Conservation (phyloP, 345 rosid species). For the Pseudoturritis turrita region DNA sequence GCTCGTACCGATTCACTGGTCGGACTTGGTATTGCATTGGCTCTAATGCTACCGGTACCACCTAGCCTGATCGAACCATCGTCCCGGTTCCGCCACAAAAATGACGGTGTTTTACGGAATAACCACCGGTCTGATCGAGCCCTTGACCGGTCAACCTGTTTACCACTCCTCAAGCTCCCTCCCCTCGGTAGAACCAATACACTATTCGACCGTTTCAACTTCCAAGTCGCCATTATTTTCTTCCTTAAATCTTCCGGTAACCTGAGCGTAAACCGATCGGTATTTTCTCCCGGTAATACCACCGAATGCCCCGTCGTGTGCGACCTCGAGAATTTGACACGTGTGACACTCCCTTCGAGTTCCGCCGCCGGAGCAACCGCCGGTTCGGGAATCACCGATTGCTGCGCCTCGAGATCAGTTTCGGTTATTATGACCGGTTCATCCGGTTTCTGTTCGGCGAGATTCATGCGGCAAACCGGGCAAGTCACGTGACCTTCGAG, state of each 20-base stretch:
- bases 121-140: slow-evolving; percentile 32
- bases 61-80: slow-evolving; percentile 30
- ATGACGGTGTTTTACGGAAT: slow-evolving; percentile 29
- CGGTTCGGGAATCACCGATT: slow-evolving; percentile 14
- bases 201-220: slow-evolving; percentile 63
- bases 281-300: slow-evolving; percentile 78
- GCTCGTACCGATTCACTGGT: slow-evolving; percentile 31
- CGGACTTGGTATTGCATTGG: slow-evolving; percentile 4
- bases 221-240: slow-evolving; percentile 54
- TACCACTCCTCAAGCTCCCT: slow-evolving; percentile 48
- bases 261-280: slow-evolving; percentile 73
- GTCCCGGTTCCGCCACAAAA: slow-evolving; percentile 27
- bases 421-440: neutral
- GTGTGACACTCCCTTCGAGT: slow-evolving; percentile 31
- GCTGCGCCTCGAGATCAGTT: slow-evolving; percentile 20
- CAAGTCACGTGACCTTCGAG: slow-evolving; percentile 65
- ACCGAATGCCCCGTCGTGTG: slow-evolving; percentile 93
- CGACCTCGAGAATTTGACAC: slow-evolving; percentile 48
- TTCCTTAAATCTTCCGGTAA: slow-evolving; percentile 74
- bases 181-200: slow-evolving; percentile 48
- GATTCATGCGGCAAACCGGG: slow-evolving; percentile 74
- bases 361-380: slow-evolving; percentile 32
- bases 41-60: slow-evolving; percentile 9
- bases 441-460: slow-evolving; percentile 21
- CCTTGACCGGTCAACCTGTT: slow-evolving; percentile 5